Evolutionary conservation across 495 filamentous ascomycete species (phyloP).

Genomic region (Xylaria acuta): DNA sequence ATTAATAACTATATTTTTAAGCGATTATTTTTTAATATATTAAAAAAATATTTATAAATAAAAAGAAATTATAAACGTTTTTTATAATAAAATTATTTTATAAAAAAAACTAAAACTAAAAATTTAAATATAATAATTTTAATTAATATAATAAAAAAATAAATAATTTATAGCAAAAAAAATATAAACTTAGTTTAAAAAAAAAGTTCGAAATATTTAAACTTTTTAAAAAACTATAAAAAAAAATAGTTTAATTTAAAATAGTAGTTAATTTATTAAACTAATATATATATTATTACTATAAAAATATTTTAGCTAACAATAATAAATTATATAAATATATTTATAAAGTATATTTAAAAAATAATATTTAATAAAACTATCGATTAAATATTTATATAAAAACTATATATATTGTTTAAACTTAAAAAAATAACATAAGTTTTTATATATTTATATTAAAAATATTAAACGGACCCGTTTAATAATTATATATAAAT

Average conservation of each 20-base stretch:
- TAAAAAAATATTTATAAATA: slow-evolving; percentile 1
- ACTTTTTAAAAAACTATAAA: background rate
- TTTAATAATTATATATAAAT: background rate
- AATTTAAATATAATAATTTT: background rate
- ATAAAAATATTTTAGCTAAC: background rate
- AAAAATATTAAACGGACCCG: too few species aligned
- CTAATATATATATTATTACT: background rate
- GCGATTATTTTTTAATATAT: too few species aligned
- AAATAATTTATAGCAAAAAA: background rate
- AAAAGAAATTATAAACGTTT: background rate
- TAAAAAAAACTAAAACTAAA: background rate
- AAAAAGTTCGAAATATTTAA: background rate
- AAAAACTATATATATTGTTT: background rate
- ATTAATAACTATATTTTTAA: too few species aligned
- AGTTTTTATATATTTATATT: too few species aligned
- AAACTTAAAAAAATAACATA: background rate
- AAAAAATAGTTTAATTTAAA: background rate
- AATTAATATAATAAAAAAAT: background rate
- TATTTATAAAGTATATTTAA: background rate
- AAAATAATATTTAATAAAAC: background rate
- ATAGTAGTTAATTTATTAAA: background rate
- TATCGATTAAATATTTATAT: background rate
- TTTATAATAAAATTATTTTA: background rate
- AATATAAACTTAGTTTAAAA: background rate
- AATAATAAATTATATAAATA: background rate